phyloP scores from a whole-genome alignment of 805 yeast species.

The Cyberlindnera japonica region DNA sequence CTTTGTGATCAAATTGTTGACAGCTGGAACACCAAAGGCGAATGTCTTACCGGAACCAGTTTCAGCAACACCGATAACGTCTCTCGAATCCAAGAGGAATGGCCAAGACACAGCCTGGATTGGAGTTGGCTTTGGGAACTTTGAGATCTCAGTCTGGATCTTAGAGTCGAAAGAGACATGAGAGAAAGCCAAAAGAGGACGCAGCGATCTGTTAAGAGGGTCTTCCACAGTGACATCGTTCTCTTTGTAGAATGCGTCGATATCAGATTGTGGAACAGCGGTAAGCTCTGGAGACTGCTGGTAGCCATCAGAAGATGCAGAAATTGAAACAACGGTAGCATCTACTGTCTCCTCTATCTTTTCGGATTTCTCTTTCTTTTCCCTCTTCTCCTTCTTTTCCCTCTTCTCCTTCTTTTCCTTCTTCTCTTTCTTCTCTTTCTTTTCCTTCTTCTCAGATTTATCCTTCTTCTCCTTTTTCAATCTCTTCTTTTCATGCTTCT shows the following conservation, averaged over 20 bases:
- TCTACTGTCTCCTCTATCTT: conserved; percentile 26
- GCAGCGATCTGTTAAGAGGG: conserved; percentile 44
- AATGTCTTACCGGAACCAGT: conserved; percentile 98
- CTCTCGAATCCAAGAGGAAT: conserved; percentile 68
- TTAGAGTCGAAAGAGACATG: conserved; percentile 54
- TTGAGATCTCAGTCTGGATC: conserved; percentile 56
- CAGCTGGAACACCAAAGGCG: conserved; percentile 98
- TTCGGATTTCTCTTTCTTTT: conserved; percentile 29
- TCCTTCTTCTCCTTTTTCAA: conserved; percentile 29
- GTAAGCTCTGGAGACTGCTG: conserved; percentile 38
- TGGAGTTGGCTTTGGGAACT: conserved; percentile 90
- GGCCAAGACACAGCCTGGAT: conserved; percentile 97
- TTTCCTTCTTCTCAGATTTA: conserved; percentile 37
- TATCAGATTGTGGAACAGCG: conserved; percentile 46
- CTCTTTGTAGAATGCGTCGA: conserved; percentile 57
- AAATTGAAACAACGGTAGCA: conserved; percentile 24
- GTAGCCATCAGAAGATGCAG: conserved; percentile 24
- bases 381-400: conserved; percentile 35
- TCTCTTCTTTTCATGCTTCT: conserved; percentile 20
- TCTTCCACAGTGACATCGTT: conserved; percentile 84
- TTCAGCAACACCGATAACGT: conserved; percentile 96
- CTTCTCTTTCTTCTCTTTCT: conserved; percentile 17
- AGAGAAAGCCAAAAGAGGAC: conserved; percentile 69
- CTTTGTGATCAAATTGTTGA: conserved; percentile 52
- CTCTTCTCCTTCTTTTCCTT: conserved; percentile 28